Conservation (phyloP, 805 yeast species). For the Suhomyces faveliae region DNA sequence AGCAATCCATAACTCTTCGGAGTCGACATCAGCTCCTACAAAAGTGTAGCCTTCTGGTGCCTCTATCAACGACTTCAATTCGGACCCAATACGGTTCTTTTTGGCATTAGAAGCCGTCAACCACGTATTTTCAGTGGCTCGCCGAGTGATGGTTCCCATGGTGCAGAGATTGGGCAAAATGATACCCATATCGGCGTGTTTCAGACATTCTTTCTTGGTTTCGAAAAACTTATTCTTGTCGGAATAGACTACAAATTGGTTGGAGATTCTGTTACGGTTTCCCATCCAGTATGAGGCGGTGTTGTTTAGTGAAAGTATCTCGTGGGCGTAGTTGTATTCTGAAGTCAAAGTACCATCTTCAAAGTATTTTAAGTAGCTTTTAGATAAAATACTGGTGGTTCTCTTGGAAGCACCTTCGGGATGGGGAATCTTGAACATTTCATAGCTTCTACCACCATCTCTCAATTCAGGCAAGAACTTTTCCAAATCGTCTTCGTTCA, state of each 20-base stretch:
- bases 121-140: conserved; percentile 98
- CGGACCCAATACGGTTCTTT: conserved; percentile 82
- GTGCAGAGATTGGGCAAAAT: conserved; percentile 82
- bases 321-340: conserved; percentile 65
- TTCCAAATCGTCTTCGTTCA: conserved; percentile 29
- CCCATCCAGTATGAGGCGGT: conserved; percentile 92
- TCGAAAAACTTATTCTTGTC: conserved; percentile 24
- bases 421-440: conserved; percentile 77
- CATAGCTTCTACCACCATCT: conserved; percentile 22
- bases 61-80: conserved; percentile 76
- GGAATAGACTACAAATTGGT: conserved; percentile 78
- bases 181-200: conserved; percentile 51
- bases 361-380: conserved; percentile 65
- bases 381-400: conserved; percentile 75
- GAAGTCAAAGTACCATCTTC: conserved; percentile 75
- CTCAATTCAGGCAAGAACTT: conserved; percentile 22
- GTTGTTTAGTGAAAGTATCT: conserved; percentile 75
- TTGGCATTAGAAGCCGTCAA: conserved; percentile 96
- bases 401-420: conserved; percentile 76
- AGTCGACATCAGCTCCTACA: conserved; percentile 98
- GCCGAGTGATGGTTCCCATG: conserved; percentile 95
- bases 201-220: conserved; percentile 21
- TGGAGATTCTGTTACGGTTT: conserved; percentile 76
- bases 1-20: conserved; percentile 98
- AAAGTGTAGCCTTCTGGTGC: conserved; percentile 90